These are phyloP conservation scores for Pichia terricola DNA, from an alignment of 1,139 yeast species.

Conservation along the genomic window DNA sequence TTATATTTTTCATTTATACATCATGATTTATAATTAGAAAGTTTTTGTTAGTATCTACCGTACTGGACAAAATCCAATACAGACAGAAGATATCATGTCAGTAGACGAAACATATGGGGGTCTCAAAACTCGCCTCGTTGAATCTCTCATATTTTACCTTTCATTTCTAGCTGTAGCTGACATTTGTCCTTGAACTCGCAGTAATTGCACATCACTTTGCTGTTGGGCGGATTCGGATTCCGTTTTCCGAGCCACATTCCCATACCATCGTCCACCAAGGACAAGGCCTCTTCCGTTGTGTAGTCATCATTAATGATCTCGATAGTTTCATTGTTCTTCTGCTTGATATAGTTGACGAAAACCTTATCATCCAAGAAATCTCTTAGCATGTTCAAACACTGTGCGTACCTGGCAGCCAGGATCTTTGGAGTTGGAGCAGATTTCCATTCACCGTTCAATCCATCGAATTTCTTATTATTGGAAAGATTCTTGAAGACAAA, in stretches of 20 bases:
- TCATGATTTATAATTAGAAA: background rate
- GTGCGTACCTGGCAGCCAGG: conserved; percentile 46
- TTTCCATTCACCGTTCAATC: conserved; percentile 32
- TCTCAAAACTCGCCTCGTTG: background rate
- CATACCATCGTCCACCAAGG: conserved; percentile 28
- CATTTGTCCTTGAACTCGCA: conserved; percentile 41
- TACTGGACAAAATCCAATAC: too few relatives aligned
- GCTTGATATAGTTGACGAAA: conserved; percentile 44
- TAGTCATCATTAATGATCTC: background rate
- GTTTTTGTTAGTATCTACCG: too few relatives aligned
- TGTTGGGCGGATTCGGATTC: conserved; percentile 32
- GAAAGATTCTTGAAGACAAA: conserved; percentile 6
- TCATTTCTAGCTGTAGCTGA: conserved; percentile 5
- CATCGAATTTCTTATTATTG: conserved; percentile 13
- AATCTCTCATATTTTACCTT: background rate
- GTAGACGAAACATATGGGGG: too few relatives aligned
- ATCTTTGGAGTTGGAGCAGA: conserved; percentile 46
- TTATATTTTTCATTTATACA: background rate
- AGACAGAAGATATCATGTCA: too few relatives aligned
- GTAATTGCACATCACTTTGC: conserved; percentile 32
- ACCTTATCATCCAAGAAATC: conserved; percentile 30
- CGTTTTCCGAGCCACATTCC: conserved; percentile 49
- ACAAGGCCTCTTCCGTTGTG: background rate
- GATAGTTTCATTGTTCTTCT: conserved; percentile 27
- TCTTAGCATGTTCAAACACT: conserved; percentile 32